Conservation (phyloP, 2,329 filamentous ascomycete genomes). For the Didymella pinodella region DNA sequence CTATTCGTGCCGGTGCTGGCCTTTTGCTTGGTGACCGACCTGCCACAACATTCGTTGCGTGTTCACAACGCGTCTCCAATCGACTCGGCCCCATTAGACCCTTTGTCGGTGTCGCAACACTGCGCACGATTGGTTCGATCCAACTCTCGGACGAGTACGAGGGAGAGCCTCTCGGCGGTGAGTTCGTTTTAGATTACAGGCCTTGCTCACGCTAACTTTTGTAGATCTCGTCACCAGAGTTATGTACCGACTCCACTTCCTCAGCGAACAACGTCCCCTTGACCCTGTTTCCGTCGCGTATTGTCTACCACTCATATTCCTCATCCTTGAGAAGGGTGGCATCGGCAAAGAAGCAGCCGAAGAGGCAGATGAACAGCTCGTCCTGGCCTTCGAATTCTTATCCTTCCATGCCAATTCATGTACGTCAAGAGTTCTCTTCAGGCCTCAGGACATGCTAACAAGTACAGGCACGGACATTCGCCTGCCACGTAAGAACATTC, state of each 20-base stretch:
- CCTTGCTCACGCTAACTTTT: slow-evolving; percentile 23
- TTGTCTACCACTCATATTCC: slow-evolving; percentile 80
- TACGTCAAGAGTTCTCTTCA: slow-evolving; percentile 36
- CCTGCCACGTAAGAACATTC: slow-evolving; percentile 77
- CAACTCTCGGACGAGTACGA: slow-evolving; percentile 75
- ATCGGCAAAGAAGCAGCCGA: slow-evolving; percentile 73
- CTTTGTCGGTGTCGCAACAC: slow-evolving; percentile 86
- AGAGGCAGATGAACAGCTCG: slow-evolving; percentile 86
- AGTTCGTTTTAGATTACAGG: slow-evolving; percentile 34
- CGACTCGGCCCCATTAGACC: slow-evolving; percentile 78
- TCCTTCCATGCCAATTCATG: slow-evolving; percentile 87
- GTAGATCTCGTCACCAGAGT: slow-evolving; percentile 77
- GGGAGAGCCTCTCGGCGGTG: slow-evolving; percentile 75
- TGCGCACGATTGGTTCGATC: slow-evolving; percentile 78
- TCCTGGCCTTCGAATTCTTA: slow-evolving; percentile 87
- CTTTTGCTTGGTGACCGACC: slow-evolving; percentile 82
- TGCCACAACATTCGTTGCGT: slow-evolving; percentile 79
- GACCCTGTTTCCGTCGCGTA: slow-evolving; percentile 89
- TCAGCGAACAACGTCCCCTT: slow-evolving; percentile 92
- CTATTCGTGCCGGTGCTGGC: slow-evolving; percentile 81
- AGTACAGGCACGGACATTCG: slow-evolving; percentile 68
- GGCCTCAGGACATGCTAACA: slow-evolving; percentile 20
- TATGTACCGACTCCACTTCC: slow-evolving; percentile 87
- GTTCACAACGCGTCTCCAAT: slow-evolving; percentile 75
- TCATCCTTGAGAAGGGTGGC: slow-evolving; percentile 80